Conservation (phyloP, 2,329 filamentous ascomycete genomes). For the Dichotomopilus funicola region DNA sequence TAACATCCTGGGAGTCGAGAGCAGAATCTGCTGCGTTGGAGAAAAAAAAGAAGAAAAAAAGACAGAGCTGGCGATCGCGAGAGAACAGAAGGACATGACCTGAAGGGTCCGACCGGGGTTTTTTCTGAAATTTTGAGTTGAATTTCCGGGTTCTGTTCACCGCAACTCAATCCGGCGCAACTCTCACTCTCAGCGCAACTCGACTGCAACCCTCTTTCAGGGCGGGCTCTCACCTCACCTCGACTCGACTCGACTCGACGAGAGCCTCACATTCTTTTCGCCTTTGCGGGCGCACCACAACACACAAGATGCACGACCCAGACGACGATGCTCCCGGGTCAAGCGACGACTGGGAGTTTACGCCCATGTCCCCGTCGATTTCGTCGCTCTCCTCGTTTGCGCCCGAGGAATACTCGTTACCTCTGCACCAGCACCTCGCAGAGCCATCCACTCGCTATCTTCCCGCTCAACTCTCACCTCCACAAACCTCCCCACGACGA, state of each 20-base stretch:
- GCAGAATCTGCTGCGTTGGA: no score
- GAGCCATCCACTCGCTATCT: background rate
- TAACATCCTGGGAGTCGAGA: no score
- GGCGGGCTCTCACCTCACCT: background rate
- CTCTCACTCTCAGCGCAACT: background rate
- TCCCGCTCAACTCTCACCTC: background rate
- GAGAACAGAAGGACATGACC: background rate
- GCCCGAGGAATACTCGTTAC: constrained; percentile 11
- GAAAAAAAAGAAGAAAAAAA: background rate
- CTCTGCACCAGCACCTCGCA: background rate
- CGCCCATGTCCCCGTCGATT: constrained; percentile 6
- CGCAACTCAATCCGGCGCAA: background rate
- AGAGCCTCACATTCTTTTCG: background rate
- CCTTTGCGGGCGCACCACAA: background rate
- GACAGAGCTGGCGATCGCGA: background rate
- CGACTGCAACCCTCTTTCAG: no score
- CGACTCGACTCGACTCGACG: background rate
- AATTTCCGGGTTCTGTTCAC: background rate
- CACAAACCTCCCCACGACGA: background rate
- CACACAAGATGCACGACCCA: constrained; percentile 8
- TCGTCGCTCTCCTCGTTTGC: constrained; percentile 14
- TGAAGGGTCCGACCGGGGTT: background rate
- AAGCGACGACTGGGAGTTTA: constrained; percentile 12
- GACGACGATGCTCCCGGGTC: constrained; percentile 6
- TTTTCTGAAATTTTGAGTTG: background rate